Evolutionary conservation across 2,329 filamentous ascomycete genomes (phyloP).

Genomic region (Zymoseptoria passerinii): DNA sequence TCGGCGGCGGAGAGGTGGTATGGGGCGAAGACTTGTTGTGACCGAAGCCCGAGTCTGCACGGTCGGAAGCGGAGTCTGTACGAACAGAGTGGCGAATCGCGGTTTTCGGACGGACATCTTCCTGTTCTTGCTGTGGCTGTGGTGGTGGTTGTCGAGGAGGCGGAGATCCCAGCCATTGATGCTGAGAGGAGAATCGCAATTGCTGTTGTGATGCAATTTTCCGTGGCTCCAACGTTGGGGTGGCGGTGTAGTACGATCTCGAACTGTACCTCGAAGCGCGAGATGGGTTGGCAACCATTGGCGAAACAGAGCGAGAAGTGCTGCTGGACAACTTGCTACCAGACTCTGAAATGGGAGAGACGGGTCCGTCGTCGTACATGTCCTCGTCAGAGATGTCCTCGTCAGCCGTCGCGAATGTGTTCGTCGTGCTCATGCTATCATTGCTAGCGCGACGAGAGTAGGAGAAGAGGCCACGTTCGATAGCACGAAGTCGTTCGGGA

Average conservation of each 20-base stretch:
- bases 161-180: background rate
- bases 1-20: conserved; percentile 23
- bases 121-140: background rate
- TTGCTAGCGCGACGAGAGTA: conserved; percentile 36
- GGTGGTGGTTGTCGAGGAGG: background rate
- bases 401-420: conserved; percentile 56
- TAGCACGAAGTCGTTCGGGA: conserved; percentile 27
- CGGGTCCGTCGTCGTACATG: background rate
- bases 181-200: background rate
- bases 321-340: background rate
- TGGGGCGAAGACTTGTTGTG: conserved; percentile 11
- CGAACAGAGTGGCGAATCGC: background rate
- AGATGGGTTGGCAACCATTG: background rate
- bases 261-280: background rate
- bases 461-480: conserved; percentile 28
- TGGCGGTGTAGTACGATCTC: background rate
- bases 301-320: background rate
- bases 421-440: conserved; percentile 53
- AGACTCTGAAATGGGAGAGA: background rate
- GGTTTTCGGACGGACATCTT: background rate
- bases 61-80: conserved; percentile 19
- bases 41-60: conserved; percentile 28
- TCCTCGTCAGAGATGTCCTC: conserved; percentile 49
- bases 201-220: background rate
- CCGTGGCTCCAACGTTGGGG: background rate